Percentiles rank a stretch among this genome's conserved stretches.
phyloP scores from a whole-genome alignment of 2,329 filamentous ascomycete genomes.

The Penicillium sp. region DNA sequence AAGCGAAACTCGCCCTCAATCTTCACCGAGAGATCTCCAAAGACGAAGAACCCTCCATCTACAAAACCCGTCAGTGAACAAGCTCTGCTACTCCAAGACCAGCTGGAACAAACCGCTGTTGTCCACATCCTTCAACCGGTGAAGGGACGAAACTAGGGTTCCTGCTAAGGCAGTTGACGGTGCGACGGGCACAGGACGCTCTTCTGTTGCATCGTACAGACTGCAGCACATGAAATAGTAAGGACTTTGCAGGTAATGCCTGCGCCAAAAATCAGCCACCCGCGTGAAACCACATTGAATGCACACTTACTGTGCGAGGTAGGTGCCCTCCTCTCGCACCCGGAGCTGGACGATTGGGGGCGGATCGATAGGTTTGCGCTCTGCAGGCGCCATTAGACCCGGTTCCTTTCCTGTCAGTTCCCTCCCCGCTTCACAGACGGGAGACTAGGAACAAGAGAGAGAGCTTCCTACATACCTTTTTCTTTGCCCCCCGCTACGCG shows the following conservation, averaged over 20 bases:
- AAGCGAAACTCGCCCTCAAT: constrained; percentile 70
- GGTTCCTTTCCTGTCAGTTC: background rate
- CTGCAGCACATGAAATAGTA: constrained; percentile 63
- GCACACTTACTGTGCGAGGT: constrained; percentile 59
- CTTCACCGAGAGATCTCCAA: constrained; percentile 79
- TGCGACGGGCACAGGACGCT: constrained; percentile 42
- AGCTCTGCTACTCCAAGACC: background rate
- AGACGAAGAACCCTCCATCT: constrained; percentile 87
- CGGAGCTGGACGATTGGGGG: constrained; percentile 76
- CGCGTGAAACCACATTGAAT: background rate
- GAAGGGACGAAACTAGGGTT: constrained; percentile 74
- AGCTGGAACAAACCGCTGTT: constrained; percentile 53
- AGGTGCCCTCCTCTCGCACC: constrained; percentile 48
- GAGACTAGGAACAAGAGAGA: background rate
- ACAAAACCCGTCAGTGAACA: constrained; percentile 4
- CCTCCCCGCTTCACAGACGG: background rate
- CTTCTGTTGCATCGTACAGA: constrained; percentile 52
- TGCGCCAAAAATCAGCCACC: constrained; percentile 29
- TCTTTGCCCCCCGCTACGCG: constrained; percentile 71
- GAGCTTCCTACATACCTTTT: constrained; percentile 56
- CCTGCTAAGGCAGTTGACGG: constrained; percentile 62
- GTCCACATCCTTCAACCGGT: constrained; percentile 74
- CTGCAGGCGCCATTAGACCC: constrained; percentile 41
- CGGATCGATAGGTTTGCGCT: constrained; percentile 80
- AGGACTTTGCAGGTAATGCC: constrained; percentile 62